Evolutionary conservation across 1,284 basidiomycete species (phyloP).

Genomic region (Apiotrichum akiyoshidainum): DNA sequence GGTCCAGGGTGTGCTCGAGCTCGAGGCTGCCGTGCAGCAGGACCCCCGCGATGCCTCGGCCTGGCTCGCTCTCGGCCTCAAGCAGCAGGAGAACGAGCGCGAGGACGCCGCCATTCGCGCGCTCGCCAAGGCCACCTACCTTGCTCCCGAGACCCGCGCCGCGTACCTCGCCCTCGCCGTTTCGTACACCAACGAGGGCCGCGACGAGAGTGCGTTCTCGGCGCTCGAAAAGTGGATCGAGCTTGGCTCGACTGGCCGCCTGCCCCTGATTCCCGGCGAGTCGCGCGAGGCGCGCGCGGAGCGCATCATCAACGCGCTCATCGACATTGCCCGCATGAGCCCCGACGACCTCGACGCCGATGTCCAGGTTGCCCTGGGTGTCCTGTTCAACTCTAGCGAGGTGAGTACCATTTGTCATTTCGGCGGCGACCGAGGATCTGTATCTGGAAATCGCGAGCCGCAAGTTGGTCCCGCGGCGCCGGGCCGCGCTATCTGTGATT

Average conservation of each 20-base stretch:
- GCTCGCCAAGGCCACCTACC: constrained; percentile 71
- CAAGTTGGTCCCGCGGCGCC: background rate
- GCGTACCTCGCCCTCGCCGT: constrained; percentile 90
- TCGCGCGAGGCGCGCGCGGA: constrained; percentile 25
- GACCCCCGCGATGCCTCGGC: constrained; percentile 68
- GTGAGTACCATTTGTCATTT: constrained; percentile 49
- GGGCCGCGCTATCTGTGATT: too few species aligned
- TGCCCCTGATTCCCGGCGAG: constrained; percentile 12
- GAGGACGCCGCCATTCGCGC: constrained; percentile 88
- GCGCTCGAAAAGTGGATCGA: constrained; percentile 80
- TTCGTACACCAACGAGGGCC: constrained; percentile 86
- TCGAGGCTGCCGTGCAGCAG: constrained; percentile 84
- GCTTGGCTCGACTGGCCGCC: constrained; percentile 25
- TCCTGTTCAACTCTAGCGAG: constrained; percentile 87
- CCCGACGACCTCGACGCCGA: constrained; percentile 76
- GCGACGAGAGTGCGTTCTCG: constrained; percentile 67
- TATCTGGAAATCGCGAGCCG: background rate
- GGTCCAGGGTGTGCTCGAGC: constrained; percentile 74
- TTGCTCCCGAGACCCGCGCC: constrained; percentile 71
- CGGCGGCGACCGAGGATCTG: background rate
- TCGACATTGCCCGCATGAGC: constrained; percentile 49
- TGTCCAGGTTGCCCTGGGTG: constrained; percentile 90
- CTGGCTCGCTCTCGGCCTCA: constrained; percentile 92
- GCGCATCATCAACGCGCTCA: constrained; percentile 44
- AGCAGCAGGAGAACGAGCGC: constrained; percentile 97